Evolutionary conservation across 352 stramenopile genomes (phyloP), one percentile per base, ranked within the genome.

Genomic region (Phytophthora litchii): DNA sequence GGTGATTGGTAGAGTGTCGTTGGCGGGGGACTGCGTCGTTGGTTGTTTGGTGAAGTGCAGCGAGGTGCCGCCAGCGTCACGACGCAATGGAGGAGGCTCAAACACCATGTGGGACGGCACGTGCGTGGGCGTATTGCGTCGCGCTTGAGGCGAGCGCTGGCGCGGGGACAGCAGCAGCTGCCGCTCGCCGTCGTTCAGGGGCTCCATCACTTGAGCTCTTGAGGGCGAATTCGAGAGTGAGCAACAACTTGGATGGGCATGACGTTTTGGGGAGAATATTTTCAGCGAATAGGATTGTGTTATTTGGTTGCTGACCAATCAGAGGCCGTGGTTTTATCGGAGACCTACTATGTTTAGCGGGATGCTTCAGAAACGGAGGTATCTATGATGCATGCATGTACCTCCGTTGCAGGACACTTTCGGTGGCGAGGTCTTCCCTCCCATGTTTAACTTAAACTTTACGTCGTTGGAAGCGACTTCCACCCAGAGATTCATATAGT

Each of bases 21-120:
- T 55, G 12, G 36, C 32, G 2, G 54, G 40, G 2, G 54, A 43
- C 16, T 42, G 65, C 35, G 20, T 12, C 16, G 60, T 19, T 16
- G 27, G 48, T 20, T 64, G 45, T 21, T 25, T 54, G 7, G 66
- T 66, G 53, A 91, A 86, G 55, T 86, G 76, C 57, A 83, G 61
- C 20, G 76, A 80, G 11, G 50, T 68, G 41, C 64, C 72, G 19
- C 76, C 67, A 9, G 77, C 80, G 41, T 89, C 83, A 29, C 75
- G 75, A 5, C 83, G 83, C 32, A 92, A 60, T 12, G 77, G 80
- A 14, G 83, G 83, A 34, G 79, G 82, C 38, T 88, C 80, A 46
- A 92, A 91, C 27, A 89, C 67, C 74, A 88, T 86, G 37, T 57
- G 62, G 14, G 67, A 68, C 25, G 47, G 51, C 16, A 34, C 50